A percentile compares a stretch with the other conserved stretches of the same genome.
Evolutionary conservation across 805 yeast genomes (phyloP).

Genomic region (Naumovozyma castellii): DNA sequence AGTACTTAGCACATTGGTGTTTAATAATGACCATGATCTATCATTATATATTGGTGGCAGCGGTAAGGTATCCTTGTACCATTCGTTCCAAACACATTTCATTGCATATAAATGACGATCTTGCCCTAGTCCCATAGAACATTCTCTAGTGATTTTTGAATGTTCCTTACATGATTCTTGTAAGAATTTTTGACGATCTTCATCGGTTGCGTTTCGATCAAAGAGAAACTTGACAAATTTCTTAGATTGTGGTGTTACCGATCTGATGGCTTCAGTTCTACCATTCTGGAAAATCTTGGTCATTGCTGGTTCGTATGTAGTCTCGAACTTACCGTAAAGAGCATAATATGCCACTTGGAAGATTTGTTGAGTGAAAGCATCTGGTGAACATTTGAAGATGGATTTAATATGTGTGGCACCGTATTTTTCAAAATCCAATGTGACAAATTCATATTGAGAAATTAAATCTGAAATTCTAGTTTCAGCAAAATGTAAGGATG

Average conservation of each 20-base stretch:
- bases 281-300: constrained; percentile 82
- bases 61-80: constrained; percentile 22
- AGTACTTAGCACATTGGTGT: constrained; percentile 71
- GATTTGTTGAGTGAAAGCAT: constrained; percentile 89
- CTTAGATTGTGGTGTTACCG: constrained; percentile 74
- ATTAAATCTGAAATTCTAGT: constrained; percentile 80
- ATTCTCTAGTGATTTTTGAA: constrained; percentile 52
- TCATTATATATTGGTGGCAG: constrained; percentile 77
- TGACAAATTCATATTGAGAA: constrained; percentile 79
- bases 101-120: constrained; percentile 86
- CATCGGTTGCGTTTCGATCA: constrained; percentile 50
- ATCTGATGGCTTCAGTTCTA: constrained; percentile 83
- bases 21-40: constrained; percentile 78
- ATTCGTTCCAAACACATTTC: constrained; percentile 71
- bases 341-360: constrained; percentile 91
- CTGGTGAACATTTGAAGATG: constrained; percentile 81
- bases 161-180: constrained; percentile 66
- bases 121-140: constrained; percentile 77
- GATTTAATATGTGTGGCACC: constrained; percentile 70
- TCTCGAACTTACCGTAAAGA: constrained; percentile 83
- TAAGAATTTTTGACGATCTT: constrained; percentile 47
- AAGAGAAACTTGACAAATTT: constrained; percentile 77
- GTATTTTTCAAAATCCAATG: constrained; percentile 56
- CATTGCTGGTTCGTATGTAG: constrained; percentile 95
- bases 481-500: constrained; percentile 82